phyloP scores from a whole-genome alignment of 352 stramenopile genomes.

The Pythium phragmiticola region DNA sequence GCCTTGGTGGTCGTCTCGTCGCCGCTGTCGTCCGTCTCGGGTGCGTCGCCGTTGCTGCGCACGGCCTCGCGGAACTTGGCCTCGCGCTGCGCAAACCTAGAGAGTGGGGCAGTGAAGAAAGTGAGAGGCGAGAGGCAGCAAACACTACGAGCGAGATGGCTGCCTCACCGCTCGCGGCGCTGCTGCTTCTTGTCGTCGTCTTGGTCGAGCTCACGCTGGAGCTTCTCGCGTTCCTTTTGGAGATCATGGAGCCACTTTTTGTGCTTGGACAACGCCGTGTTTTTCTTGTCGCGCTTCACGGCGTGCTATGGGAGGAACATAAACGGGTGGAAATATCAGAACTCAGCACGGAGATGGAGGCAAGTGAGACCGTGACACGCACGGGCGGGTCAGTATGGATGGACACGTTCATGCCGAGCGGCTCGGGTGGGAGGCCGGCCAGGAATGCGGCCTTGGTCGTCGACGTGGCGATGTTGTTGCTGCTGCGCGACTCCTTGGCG shows the following conservation, averaged over 20 bases:
- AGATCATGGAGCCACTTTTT: constrained; percentile 92
- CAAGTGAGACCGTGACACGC: constrained; percentile 12
- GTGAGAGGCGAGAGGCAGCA: background rate
- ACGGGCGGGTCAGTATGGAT: constrained; percentile 74
- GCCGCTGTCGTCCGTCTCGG: constrained; percentile 22
- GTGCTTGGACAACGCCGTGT: constrained; percentile 91
- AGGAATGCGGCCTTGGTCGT: constrained; percentile 75
- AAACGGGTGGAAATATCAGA: constrained; percentile 4
- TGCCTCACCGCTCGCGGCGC: constrained; percentile 49
- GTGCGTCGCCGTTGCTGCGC: constrained; percentile 32
- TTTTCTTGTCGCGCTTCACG: constrained; percentile 89
- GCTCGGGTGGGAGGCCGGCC: constrained; percentile 59
- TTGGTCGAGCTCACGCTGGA: constrained; percentile 79
- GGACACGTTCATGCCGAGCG: constrained; percentile 76
- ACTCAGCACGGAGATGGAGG: background rate
- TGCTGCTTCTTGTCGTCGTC: constrained; percentile 73
- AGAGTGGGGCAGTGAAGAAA: background rate
- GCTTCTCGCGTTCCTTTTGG: constrained; percentile 86
- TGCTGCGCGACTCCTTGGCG: constrained; percentile 48
- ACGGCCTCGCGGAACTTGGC: constrained; percentile 71
- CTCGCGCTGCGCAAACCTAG: constrained; percentile 70
- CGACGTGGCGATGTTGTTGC: constrained; percentile 36
- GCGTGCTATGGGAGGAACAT: constrained; percentile 40
- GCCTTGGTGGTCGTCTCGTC: constrained; percentile 23
- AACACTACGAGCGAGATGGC: background rate